phyloP scores from a whole-genome alignment of 306 rosid species.

The Cucumis hystrix region DNA sequence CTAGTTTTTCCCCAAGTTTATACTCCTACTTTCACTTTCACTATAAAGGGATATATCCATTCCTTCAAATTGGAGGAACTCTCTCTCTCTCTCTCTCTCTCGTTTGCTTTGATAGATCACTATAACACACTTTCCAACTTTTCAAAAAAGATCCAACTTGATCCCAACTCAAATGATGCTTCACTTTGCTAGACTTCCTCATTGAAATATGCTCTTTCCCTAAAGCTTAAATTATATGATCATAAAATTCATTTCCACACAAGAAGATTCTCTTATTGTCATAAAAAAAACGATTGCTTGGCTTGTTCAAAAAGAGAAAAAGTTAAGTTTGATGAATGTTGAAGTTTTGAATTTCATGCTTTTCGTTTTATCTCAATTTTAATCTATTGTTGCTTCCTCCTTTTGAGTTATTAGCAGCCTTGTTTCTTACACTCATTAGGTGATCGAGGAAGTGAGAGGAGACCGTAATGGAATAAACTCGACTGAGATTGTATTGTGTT shows the following conservation, averaged over 20 bases:
- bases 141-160: not conserved
- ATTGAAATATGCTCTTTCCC: not conserved
- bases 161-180: not conserved
- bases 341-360: conserved; percentile 7
- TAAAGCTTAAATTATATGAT: not conserved
- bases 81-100: conserved; percentile 1
- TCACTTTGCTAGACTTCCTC: not conserved
- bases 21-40: conserved; percentile 29
- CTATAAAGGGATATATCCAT: conserved; percentile 53
- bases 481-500: not conserved
- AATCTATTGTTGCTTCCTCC: not conserved
- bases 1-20: conserved; percentile 24
- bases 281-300: not conserved
- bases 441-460: not conserved
- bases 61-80: conserved; percentile 42
- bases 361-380: not conserved
- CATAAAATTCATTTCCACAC: not conserved
- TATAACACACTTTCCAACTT: not conserved
- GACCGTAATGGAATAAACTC: not conserved
- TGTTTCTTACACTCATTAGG: not conserved
- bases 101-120: not conserved
- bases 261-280: not conserved
- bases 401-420: not conserved
- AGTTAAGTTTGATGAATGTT: not conserved
- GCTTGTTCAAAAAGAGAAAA: not conserved